Evolutionary conservation across 2,329 filamentous ascomycete species (phyloP).

Genomic region (Aspergillus sp.): DNA sequence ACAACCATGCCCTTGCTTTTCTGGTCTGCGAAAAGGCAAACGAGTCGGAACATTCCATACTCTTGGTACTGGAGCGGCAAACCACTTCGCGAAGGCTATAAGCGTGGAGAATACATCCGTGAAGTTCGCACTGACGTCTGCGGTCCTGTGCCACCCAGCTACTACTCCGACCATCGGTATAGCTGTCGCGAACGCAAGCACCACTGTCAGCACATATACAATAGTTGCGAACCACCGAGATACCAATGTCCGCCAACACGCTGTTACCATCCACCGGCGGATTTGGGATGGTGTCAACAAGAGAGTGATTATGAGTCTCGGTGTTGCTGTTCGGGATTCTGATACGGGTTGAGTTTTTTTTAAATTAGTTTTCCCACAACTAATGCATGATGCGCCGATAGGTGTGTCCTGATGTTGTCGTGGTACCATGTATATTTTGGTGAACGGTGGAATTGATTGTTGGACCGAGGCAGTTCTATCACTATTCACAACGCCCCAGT

Average conservation of each 20-base stretch:
- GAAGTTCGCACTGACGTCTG: constrained; percentile 7
- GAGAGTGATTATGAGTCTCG: neutral
- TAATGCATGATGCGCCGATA: neutral
- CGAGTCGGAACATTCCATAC: constrained; percentile 17
- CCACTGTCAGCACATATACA: neutral
- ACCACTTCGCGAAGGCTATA: constrained; percentile 16
- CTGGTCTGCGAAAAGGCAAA: neutral
- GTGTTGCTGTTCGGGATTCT: neutral
- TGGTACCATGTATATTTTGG: neutral
- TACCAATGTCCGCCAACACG: neutral
- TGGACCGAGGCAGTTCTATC: neutral
- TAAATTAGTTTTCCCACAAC: neutral
- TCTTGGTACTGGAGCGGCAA: constrained; percentile 27
- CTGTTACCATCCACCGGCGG: neutral
- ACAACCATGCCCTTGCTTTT: constrained; percentile 9
- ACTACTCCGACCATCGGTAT: neutral
- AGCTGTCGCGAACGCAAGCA: neutral
- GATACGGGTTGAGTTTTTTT: neutral
- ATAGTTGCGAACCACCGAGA: neutral
- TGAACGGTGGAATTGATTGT: neutral
- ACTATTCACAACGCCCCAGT: neutral
- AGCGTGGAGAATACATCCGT: constrained; percentile 18
- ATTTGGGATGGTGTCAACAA: neutral
- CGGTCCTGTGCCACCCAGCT: neutral
- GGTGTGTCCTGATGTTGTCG: neutral